A percentile compares a stretch with the other conserved stretches of the same genome.
Conservation (phyloP, 768 basidiomycete genomes). For the Termitomyces sp. region DNA sequence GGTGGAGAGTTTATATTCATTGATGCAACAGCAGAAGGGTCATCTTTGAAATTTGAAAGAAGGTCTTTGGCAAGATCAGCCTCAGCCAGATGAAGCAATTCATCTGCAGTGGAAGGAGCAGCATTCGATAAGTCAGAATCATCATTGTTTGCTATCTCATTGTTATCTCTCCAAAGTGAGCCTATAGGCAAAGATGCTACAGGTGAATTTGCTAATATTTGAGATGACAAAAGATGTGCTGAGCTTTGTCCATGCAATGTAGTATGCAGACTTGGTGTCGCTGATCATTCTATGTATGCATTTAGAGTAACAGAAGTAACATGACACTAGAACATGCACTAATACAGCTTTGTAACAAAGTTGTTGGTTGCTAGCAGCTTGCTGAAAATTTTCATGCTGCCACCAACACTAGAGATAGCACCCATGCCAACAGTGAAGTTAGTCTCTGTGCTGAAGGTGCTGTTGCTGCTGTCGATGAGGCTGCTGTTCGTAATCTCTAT, state of each 20-base stretch:
- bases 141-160: constrained; percentile 16
- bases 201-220: constrained; percentile 82
- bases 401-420: constrained; percentile 32
- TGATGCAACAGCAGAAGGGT: constrained; percentile 3
- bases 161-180: constrained; percentile 6
- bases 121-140: background rate
- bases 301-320: background rate
- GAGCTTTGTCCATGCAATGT: constrained; percentile 80
- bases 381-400: constrained; percentile 54
- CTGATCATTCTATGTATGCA: constrained; percentile 68
- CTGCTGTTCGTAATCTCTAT: constrained; percentile 23
- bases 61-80: constrained; percentile 31
- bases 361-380: constrained; percentile 75
- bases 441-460: constrained; percentile 27
- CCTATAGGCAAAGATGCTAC: constrained; percentile 33
- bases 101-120: constrained; percentile 32
- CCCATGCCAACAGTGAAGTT: constrained; percentile 19
- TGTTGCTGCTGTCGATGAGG: constrained; percentile 47
- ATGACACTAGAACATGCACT: constrained; percentile 34
- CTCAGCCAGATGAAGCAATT: constrained; percentile 52
- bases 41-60: constrained; percentile 62
- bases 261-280: constrained; percentile 74
- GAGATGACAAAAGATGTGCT: constrained; percentile 85
- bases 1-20: background rate
- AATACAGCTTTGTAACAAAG: constrained; percentile 86